Conservation (phyloP, 148 eudicot species). For the Rhododendron molle region DNA sequence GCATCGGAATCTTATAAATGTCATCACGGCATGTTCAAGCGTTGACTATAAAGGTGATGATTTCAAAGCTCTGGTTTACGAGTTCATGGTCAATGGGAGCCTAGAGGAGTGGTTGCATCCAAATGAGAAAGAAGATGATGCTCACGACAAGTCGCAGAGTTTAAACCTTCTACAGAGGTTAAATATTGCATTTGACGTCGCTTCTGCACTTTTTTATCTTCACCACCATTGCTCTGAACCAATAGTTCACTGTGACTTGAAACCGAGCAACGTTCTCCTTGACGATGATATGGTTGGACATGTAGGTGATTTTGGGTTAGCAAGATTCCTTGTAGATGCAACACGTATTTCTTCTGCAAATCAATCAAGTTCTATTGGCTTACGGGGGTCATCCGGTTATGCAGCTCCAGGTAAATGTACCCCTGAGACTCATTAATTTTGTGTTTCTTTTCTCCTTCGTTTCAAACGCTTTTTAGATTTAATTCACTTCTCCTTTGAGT, state of each 20-base stretch:
- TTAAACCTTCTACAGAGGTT: background rate
- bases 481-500: background rate
- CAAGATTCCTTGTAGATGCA: background rate
- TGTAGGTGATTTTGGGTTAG: background rate
- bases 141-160: background rate
- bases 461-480: too few relatives aligned
- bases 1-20: background rate
- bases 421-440: background rate
- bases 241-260: background rate
- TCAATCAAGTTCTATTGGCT: background rate
- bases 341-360: background rate
- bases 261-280: background rate
- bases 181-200: background rate
- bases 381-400: background rate
- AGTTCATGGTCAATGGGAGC: slow-evolving; percentile 4
- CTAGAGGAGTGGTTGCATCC: slow-evolving; percentile 9
- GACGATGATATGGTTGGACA: background rate
- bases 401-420: background rate
- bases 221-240: background rate
- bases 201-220: background rate
- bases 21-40: background rate
- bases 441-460: background rate
- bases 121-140: background rate
- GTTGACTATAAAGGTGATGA: background rate
- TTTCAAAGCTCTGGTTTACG: background rate